Evolutionary conservation across 352 stramenopile genomes (phyloP).

Genomic region (Pythium biforme): DNA sequence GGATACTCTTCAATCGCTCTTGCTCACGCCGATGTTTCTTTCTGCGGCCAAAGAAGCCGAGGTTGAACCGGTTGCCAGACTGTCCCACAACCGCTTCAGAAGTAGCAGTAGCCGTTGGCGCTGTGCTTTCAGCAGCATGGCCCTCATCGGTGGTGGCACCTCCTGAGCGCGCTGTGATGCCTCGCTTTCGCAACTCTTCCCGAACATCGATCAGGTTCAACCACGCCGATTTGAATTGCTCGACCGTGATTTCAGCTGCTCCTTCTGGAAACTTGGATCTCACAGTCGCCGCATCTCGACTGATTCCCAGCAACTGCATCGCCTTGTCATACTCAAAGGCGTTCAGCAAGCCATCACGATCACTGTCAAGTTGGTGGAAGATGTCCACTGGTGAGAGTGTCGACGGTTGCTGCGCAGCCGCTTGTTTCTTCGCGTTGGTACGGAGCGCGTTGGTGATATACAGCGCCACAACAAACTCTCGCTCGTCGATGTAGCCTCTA

Average conservation of each 20-base stretch:
- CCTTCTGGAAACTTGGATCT: constrained; percentile 36
- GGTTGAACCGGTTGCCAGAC: background rate
- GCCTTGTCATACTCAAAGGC: constrained; percentile 67
- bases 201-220: constrained; percentile 45
- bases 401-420: background rate
- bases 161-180: constrained; percentile 17
- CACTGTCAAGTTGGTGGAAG: constrained; percentile 57
- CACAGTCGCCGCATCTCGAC: constrained; percentile 13
- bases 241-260: constrained; percentile 35
- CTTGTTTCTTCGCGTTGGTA: constrained; percentile 14
- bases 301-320: constrained; percentile 46
- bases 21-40: constrained; percentile 20
- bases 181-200: constrained; percentile 42
- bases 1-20: constrained; percentile 28
- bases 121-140: background rate
- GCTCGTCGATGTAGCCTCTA: constrained; percentile 67
- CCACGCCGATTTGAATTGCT: constrained; percentile 63
- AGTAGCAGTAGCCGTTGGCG: background rate
- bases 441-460: constrained; percentile 77
- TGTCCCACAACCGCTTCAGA: background rate
- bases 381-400: constrained; percentile 52
- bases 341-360: constrained; percentile 62
- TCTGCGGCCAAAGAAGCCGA: background rate
- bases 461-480: constrained; percentile 69
- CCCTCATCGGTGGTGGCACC: background rate